Evolutionary conservation across 31 red algal species (phyloP).

Genomic region (Odonthalia washingtoniensis): DNA sequence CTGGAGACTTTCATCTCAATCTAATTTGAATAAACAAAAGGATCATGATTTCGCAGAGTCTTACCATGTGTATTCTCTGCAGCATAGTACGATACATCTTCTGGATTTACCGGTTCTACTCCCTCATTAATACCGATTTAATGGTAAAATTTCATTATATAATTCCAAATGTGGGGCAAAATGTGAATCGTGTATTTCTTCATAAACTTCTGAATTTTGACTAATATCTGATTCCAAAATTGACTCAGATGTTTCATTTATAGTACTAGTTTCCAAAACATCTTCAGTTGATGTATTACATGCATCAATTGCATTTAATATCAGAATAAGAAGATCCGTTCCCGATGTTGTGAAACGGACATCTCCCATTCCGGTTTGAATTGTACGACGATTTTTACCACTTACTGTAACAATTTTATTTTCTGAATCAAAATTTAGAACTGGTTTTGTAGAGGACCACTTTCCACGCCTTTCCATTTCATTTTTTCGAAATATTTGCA

Average conservation of each 20-base stretch:
- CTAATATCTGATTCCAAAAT: no score
- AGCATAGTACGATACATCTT: background rate
- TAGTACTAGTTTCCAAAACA: background rate
- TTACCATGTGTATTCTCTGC: background rate
- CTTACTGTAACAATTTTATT: background rate
- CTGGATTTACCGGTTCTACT: background rate
- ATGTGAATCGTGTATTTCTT: no score
- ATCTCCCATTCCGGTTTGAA: background rate
- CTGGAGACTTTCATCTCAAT: background rate
- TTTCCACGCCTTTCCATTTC: slow-evolving; percentile 4
- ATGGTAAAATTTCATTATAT: no score
- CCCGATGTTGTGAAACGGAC: background rate
- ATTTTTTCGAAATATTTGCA: slow-evolving; percentile 28
- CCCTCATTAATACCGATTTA: background rate
- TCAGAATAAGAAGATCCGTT: background rate
- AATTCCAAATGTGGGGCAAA: no score
- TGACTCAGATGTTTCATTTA: no score
- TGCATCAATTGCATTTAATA: background rate
- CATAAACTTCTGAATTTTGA: no score
- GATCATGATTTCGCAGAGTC: background rate
- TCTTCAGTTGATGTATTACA: background rate
- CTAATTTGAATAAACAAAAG: background rate
- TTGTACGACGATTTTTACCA: background rate
- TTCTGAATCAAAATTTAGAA: background rate
- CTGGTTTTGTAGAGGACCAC: background rate